Evolutionary conservation across 31 red algal genomes (phyloP), one percentile per base, ranked within the genome.

Genomic region (Bonnemaisonia californica): DNA sequence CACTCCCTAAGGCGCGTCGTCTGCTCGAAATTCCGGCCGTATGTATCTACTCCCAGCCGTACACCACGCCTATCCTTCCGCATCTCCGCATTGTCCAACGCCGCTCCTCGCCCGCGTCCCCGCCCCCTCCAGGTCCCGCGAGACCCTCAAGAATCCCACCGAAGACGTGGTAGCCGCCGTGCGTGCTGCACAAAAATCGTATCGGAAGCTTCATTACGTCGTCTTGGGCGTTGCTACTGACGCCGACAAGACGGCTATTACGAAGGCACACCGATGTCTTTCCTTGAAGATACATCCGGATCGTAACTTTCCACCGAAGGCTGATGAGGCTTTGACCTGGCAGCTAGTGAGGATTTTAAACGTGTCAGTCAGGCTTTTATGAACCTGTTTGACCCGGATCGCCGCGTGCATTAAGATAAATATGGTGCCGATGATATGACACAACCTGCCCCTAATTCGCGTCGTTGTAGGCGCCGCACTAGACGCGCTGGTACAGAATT

Each of bases 261-360:
- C 71, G 32, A 65, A 76, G 24, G 74, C 88, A 4, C 92, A 88
- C 42, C 76, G 89, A 5, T 32, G 57, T 45, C 65, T 92, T 12
- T 89, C 93, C 11, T 40, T 95, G 24, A 60, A 45, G 34, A 38
- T 88, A 31, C 93, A 95, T 62, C 93, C 93, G 12, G 93, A 95
- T 65, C 82, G 83, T 41, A 92, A 91, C 35, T 54, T 32, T 29
- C 71, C 74, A 32, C 58, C 71, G n/a, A 74, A 69, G 7, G 89
- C 93, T 3, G 88, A 88, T 39, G 89, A 80, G 30, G 89, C 84
- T 29, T 95, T n/a, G n/a, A n/a, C n/a, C 58, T 58, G n/a, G 82
- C 62, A 3, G 89, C 93, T 3, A 82, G 84, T 39, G 89, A 80
- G 30, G 89, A 77, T 29, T 95, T 95, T 36, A 88, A 88, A 41